phyloP scores from a whole-genome alignment of 257 asterid species.

The Dorcoceras hygrometricum region DNA sequence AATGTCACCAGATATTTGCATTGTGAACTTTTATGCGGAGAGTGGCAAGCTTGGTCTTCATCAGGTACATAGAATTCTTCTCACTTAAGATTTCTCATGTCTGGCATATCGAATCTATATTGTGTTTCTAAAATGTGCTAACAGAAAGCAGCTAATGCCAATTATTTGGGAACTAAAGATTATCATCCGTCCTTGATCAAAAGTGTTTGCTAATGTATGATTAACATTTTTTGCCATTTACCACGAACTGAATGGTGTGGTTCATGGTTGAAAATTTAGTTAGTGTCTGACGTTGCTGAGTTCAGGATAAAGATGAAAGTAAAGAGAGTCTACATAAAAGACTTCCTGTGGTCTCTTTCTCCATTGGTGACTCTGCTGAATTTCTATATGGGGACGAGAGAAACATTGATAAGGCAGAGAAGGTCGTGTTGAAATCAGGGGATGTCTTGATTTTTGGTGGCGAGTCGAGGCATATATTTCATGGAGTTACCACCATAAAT shows the following conservation, averaged over 20 bases:
- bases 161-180: background rate
- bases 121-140: no score
- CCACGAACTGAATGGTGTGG: background rate
- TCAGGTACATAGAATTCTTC: conserved; percentile 42
- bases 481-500: conserved; percentile 56
- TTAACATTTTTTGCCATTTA: conserved; percentile 1
- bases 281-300: background rate
- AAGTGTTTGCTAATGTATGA: background rate
- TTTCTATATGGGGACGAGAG: conserved; percentile 55
- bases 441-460: conserved; percentile 85
- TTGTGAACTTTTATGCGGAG: conserved; percentile 59
- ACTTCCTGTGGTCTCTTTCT: conserved; percentile 84
- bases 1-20: conserved; percentile 72
- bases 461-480: conserved; percentile 61
- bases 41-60: conserved; percentile 81
- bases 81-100: background rate
- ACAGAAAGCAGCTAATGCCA: background rate
- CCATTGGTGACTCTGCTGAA: conserved; percentile 74
- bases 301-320: conserved; percentile 82
- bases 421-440: conserved; percentile 60
- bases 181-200: background rate
- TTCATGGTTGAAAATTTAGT: background rate
- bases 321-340: conserved; percentile 48
- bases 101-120: background rate
- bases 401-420: conserved; percentile 43